Base-by-base conservation (phyloP, 352 stramenopile species). In the Pythium utonaiense region DNA sequence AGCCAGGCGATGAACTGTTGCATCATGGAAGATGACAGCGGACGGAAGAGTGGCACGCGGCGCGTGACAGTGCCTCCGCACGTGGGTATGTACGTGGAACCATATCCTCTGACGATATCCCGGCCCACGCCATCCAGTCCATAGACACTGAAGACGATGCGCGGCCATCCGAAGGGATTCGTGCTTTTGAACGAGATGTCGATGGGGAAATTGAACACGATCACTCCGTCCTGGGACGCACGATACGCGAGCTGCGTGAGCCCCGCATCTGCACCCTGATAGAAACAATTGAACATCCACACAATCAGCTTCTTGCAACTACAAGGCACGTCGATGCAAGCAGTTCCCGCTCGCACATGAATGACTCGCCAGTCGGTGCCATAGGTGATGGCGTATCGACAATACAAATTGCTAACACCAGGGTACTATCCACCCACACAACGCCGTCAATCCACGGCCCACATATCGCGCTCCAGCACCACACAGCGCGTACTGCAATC, bases 181-280 rank as follows among this genome's bases (percentile, higher is more conserved):
- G 94, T 98, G 34, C 82, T 95, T 70, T 94, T 96, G 75, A 98
- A 98, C n/a, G 93, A 93, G 12, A 98, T 84, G 63, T 98, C 93
- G 42, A 98, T 90, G 3, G 96, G 96, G 64, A 98, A 98, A 57
- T 98, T 98, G 73, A 96, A 96, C 44, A 98, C 77, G 36, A 98
- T 91, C 9, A 62, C 70, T 16, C 78, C 75, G 49, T 90, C 67
- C 36, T 81, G 59, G 10, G 71, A 72, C 9, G 60, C 72, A 25
- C 72, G 59, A 50, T 93, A 89, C 30, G 84, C 86, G 28, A 97
- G 91, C 62, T 97, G 91, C 5, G 88, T 96, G 52, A 98, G 72
- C 8, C 89, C 89, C 17, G 83, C 82, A 30, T 95, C 88, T 17
- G 83, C 70, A 12, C 84, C 86, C 77, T 91, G 52, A 4, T 60